These are phyloP conservation scores for Begonia fuchsioides DNA, from an alignment of 306 rosid genomes.

Conservation along the genomic window DNA sequence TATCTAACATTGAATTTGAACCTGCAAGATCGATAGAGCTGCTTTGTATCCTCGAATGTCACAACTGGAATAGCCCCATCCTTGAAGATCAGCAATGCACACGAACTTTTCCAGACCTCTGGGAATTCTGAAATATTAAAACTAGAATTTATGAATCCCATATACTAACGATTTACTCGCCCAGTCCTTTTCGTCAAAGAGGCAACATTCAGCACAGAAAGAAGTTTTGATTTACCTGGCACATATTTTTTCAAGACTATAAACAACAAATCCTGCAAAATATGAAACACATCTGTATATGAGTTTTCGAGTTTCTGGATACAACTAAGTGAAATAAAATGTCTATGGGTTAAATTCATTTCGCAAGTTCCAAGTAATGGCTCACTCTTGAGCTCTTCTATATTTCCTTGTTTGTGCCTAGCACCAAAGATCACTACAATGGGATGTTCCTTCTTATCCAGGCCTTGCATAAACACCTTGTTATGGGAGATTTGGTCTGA, in stretches of 20 bases:
- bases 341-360: neutral
- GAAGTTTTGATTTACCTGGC: slow-evolving; percentile 25
- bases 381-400: slow-evolving; percentile 42
- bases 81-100: slow-evolving; percentile 60
- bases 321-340: neutral
- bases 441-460: too few species aligned
- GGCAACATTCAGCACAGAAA: too few species aligned
- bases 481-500: slow-evolving; percentile 23
- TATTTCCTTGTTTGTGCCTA: slow-evolving; percentile 31
- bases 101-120: slow-evolving; percentile 73
- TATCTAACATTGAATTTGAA: slow-evolving; percentile 13
- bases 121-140: slow-evolving; percentile 38
- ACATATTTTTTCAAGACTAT: slow-evolving; percentile 31
- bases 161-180: neutral
- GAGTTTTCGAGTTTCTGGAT: too few species aligned
- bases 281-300: neutral
- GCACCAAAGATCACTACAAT: slow-evolving; percentile 28
- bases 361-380: slow-evolving; percentile 1
- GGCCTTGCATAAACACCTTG: slow-evolving; percentile 45
- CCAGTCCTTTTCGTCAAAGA: neutral
- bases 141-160: neutral
- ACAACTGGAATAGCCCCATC: slow-evolving; percentile 66
- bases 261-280: slow-evolving; percentile 33
- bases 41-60: slow-evolving; percentile 68
- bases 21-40: slow-evolving; percentile 64